Evolutionary conservation across 768 basidiomycete species (phyloP).

Genomic region (Phylloporus rhodoxanthus): DNA sequence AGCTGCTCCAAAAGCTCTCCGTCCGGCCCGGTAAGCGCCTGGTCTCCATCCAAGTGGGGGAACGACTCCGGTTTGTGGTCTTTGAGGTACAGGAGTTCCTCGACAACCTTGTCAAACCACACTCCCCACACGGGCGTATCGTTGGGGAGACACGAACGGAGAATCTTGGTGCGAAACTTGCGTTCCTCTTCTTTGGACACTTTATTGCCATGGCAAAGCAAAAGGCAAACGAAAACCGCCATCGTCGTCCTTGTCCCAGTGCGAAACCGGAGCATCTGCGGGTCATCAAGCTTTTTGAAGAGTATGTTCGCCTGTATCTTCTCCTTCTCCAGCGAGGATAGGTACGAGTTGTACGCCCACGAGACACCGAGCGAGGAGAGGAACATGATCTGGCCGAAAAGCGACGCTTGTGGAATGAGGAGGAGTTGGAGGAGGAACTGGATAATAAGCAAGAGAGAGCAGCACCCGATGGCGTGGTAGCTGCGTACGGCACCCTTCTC

Average conservation of each 20-base stretch:
- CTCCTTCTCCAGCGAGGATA: conserved; percentile 32
- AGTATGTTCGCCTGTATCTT: conserved; percentile 18
- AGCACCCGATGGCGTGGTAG: conserved; percentile 19
- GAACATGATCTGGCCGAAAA: conserved; percentile 35
- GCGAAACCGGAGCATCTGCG: background rate
- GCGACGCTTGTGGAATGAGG: conserved; percentile 27
- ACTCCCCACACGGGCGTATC: background rate
- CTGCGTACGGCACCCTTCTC: background rate
- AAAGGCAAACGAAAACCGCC: conserved; percentile 21
- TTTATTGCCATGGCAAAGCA: conserved; percentile 11
- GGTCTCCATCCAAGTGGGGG: no score
- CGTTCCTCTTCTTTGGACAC: background rate
- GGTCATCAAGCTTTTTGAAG: conserved; percentile 4
- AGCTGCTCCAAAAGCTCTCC: no score
- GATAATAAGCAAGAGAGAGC: conserved; percentile 22
- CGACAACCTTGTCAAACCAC: background rate
- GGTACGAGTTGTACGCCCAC: conserved; percentile 31
- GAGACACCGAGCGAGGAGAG: conserved; percentile 26
- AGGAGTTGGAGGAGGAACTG: conserved; percentile 32
- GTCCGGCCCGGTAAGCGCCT: no score
- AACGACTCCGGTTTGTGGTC: no score
- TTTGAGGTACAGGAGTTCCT: background rate
- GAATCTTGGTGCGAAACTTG: background rate
- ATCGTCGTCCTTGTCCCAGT: conserved; percentile 19
- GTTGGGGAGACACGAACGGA: background rate